Percentiles rank a stretch among this genome's conserved stretches.
Conservation (phyloP, 163 green algal genomes). For the Scenedesmus sp. region DNA sequence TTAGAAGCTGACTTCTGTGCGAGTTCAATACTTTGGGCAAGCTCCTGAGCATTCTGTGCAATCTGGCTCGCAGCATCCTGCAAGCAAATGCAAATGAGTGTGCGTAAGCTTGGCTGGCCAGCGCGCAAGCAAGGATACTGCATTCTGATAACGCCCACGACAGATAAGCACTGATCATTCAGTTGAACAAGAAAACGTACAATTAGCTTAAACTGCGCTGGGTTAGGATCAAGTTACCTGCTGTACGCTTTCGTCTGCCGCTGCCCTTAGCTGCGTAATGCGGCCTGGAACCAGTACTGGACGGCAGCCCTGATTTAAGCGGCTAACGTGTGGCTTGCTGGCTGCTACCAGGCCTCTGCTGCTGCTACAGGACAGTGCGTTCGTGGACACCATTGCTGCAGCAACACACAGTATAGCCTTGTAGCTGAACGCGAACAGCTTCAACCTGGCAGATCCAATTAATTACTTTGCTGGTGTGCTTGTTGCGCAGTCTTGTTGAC, state of each 20-base stretch:
- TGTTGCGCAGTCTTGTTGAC: background rate
- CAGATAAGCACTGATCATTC: background rate
- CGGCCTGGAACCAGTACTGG: background rate
- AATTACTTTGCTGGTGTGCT: background rate
- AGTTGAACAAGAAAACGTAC: background rate
- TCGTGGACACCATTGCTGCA: constrained; percentile 1
- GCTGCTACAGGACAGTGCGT: background rate
- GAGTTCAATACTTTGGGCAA: constrained; percentile 22
- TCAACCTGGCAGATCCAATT: background rate
- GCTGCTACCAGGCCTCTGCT: background rate
- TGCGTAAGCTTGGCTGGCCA: background rate
- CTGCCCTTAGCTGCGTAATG: background rate
- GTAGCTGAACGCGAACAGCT: background rate
- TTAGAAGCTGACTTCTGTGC: constrained; percentile 25
- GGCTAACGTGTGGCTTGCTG: background rate
- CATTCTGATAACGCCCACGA: background rate
- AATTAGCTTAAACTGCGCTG: background rate
- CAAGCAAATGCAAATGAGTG: constrained; percentile 8
- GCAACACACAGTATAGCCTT: background rate
- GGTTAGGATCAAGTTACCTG: constrained; percentile 4
- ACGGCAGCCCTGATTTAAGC: background rate
- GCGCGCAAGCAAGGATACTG: constrained; percentile 6
- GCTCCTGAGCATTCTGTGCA: background rate
- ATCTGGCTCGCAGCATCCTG: background rate
- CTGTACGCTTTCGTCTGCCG: constrained; percentile 4